phyloP scores from a whole-genome alignment of 768 basidiomycete genomes.

The Leucosporidium scottii region DNA sequence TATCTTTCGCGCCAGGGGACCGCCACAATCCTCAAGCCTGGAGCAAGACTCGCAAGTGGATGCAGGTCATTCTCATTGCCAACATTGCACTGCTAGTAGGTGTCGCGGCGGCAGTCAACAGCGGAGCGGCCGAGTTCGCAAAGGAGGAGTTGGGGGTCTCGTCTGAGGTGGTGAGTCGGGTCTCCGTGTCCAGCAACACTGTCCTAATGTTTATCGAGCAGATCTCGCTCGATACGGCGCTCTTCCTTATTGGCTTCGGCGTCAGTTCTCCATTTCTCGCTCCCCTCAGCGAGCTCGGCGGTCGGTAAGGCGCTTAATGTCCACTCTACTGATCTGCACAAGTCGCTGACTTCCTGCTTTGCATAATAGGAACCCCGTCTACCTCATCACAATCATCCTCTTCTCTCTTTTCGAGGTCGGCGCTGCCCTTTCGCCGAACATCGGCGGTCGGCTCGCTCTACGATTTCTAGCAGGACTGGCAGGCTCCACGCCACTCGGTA shows the following conservation, averaged over 20 bases:
- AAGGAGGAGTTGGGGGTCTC: background rate
- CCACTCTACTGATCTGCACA: accelerated
- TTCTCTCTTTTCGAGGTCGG: slow-evolving; percentile 9
- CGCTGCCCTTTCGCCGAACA: slow-evolving; percentile 1
- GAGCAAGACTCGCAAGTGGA: background rate
- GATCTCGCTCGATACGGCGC: slow-evolving; percentile 7
- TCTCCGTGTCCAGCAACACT: accelerated
- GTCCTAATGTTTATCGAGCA: background rate
- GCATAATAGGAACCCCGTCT: slow-evolving; percentile 4
- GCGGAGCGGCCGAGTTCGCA: background rate
- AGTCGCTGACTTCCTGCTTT: too few relatives aligned
- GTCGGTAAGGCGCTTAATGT: background rate
- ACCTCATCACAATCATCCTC: slow-evolving; percentile 9
- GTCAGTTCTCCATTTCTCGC: background rate
- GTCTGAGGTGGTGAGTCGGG: background rate
- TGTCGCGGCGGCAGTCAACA: background rate
- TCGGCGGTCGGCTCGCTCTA: background rate
- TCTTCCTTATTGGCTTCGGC: slow-evolving; percentile 9
- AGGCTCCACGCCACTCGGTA: slow-evolving; percentile 6
- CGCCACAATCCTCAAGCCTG: background rate
- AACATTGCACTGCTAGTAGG: slow-evolving; percentile 6
- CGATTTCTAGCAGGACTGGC: slow-evolving; percentile 11
- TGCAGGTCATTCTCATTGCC: background rate
- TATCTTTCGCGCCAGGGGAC: background rate
- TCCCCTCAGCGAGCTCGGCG: slow-evolving; percentile 7